These are phyloP conservation scores for Schwanniomyces pseudopolymorphus DNA, from an alignment of 805 yeast species.

Conservation along the genomic window DNA sequence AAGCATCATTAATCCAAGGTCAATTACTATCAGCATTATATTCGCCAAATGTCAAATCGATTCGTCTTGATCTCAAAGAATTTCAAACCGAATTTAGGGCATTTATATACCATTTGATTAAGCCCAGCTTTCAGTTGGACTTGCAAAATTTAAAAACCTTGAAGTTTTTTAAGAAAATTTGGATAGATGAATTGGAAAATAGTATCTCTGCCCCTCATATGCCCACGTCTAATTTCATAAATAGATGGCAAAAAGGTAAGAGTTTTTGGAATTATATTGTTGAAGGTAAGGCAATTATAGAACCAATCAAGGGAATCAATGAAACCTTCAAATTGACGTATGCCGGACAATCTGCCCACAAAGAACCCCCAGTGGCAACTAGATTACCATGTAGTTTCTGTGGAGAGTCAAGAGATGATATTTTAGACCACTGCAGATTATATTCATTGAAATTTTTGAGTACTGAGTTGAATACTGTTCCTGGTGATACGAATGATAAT, in stretches of 20 bases:
- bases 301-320: slow-evolving; percentile 83
- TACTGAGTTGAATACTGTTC: slow-evolving; percentile 14
- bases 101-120: slow-evolving; percentile 33
- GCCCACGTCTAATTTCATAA: slow-evolving; percentile 53
- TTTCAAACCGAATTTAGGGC: slow-evolving; percentile 45
- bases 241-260: slow-evolving; percentile 43
- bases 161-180: slow-evolving; percentile 60
- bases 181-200: slow-evolving; percentile 74
- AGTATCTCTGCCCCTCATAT: slow-evolving; percentile 33
- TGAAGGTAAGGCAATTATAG: slow-evolving; percentile 79
- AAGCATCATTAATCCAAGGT: slow-evolving; percentile 1
- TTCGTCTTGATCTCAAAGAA: slow-evolving; percentile 45
- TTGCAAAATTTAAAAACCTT: slow-evolving; percentile 46
- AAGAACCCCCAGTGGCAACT: slow-evolving; percentile 63
- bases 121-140: slow-evolving; percentile 36
- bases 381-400: slow-evolving; percentile 78
- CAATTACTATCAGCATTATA: slow-evolving; percentile 25
- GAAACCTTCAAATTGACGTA: slow-evolving; percentile 60
- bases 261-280: slow-evolving; percentile 63
- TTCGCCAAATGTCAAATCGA: slow-evolving; percentile 34
- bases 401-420: slow-evolving; percentile 72
- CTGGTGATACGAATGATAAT: slow-evolving; percentile 14
- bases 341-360: slow-evolving; percentile 13
- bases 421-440: slow-evolving; percentile 73
- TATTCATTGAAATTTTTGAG: slow-evolving; percentile 59